phyloP scores from a whole-genome alignment of 139 green algal genomes.

The Marvania coccoides region DNA sequence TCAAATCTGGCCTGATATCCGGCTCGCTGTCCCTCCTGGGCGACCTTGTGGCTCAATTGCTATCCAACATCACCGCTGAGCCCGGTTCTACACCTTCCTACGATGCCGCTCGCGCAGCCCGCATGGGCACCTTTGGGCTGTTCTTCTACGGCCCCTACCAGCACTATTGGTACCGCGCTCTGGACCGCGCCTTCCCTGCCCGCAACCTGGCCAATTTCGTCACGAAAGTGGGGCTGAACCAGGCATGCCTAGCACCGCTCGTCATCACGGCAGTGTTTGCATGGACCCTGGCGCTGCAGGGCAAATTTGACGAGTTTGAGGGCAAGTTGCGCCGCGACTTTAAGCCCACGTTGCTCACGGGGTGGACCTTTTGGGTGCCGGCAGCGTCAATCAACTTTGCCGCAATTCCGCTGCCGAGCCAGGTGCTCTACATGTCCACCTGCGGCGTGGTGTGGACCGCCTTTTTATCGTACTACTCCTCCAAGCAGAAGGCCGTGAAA shows the following conservation, averaged over 20 bases:
- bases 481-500: too few species aligned
- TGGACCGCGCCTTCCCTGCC: slow-evolving; percentile 35
- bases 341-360: slow-evolving; percentile 64
- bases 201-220: slow-evolving; percentile 51
- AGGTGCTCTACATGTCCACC: slow-evolving; percentile 78
- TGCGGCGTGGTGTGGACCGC: slow-evolving; percentile 77
- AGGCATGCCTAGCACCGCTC: slow-evolving; percentile 60
- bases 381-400: slow-evolving; percentile 76
- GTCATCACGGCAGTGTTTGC: slow-evolving; percentile 58
- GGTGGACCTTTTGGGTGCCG: slow-evolving; percentile 88
- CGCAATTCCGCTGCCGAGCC: slow-evolving; percentile 51
- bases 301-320: slow-evolving; percentile 28
- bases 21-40: slow-evolving; percentile 52
- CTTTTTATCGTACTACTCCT: slow-evolving; percentile 65
- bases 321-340: slow-evolving; percentile 62
- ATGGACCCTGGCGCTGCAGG: slow-evolving; percentile 59
- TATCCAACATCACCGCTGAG: slow-evolving; percentile 2
- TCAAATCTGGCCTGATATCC: slow-evolving; percentile 59
- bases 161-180: slow-evolving; percentile 53
- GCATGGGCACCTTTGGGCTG: slow-evolving; percentile 72
- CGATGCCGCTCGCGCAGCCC: slow-evolving; percentile 38
- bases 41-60: slow-evolving; percentile 59
- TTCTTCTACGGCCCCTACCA: slow-evolving; percentile 71
- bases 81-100: slow-evolving; percentile 12
- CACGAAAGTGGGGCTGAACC: slow-evolving; percentile 56